Evolutionary conservation across 2,329 filamentous ascomycete species (phyloP), one percentile per base, ranked within the genome.

Genomic region (Taxawa tesnikishii): DNA sequence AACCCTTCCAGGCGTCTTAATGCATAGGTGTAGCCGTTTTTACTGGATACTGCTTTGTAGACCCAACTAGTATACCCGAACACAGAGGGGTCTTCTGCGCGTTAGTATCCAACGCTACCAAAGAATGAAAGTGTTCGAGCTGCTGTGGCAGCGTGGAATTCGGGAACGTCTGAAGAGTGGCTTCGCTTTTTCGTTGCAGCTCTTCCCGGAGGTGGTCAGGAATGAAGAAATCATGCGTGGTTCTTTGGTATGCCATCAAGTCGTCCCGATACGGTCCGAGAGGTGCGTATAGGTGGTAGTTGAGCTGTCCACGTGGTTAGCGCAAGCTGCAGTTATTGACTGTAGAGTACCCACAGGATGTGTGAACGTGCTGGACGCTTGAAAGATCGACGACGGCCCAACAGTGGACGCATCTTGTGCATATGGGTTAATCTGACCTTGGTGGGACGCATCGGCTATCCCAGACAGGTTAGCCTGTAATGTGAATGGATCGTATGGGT

Each of bases 31-130:
- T 82, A 78, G 8, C 87, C 90, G 46, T 88, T 88, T 51, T 90
- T 90, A 54, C 73, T 79, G 5, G 84, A 93, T 15, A 79, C 77
- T 6, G 87, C 88, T 60, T 96, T 96, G 63, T 94, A 98, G 1
- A 94, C 74, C 84, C 87, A 96, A 46, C 80, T 94, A 5, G 79
- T 75, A 48, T 84, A 93, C 16, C 85, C 84, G 56, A 94, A 94
- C 11, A 81, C 73, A 9, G 73, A 70, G 4, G 77, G 43, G 79
- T 84, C 53, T 84, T 87, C 43, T 85, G 74, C 38, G 83, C 75
- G 30, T 70, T 79, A 6, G 78, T 82, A 54, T 96, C 87, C 26
- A 98, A 63, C 4, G 88, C 83, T 6, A 94, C 85, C 8, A 98
- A 68, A 4, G 85, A 92, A 55, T 96, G 87, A 51, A 90, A 96